Evolutionary conservation across 208 protist species (phyloP), one percentile per base, ranked within the genome.

Genomic region (Leishmania guyanensis): DNA sequence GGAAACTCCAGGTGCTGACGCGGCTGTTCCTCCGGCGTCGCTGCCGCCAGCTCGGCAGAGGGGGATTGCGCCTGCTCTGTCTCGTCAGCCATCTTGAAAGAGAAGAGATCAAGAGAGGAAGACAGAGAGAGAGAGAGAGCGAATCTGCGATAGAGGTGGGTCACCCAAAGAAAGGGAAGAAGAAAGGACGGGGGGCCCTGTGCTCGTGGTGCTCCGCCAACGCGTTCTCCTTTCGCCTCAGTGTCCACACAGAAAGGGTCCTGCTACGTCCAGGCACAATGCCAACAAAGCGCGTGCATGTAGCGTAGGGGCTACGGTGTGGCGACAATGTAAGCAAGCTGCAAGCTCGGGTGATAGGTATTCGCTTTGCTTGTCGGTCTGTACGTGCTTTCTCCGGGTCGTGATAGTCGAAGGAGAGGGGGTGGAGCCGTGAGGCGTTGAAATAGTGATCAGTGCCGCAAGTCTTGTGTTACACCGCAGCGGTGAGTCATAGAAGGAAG

Each of bases 61-160:
- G 74, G 39, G 29, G 74, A 76, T 66, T 79, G 70, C 50, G 71
- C 58, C 62, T 80, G 39, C 4, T 65, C 48, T 17, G 81, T 60
- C 50, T 80, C 76, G 39, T 54, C 66, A 2, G 70, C n/a, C 81
- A 84, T 84, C 51, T 33, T 22, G 17, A 51, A 29, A 77, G 26
- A 77, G 8, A 46, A 14, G n/a, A 29, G 5, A 75, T 36, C 20
- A 20, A 72, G 39, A 22, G 16, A 51, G 17, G n/a, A 12, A 20
- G 33, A 56, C 43, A 56, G 12, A 14, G 26, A n/a, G 9, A 16
- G 17, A n/a, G 9, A 16, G 17, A 10, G 8, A 29, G 46, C 69
- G 26, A 26, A 51, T 12, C 5, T 48, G 39, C 6, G 36, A 71
- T 16, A 9, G 66, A 3, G 16, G 33, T 9, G 66, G 3, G 39